Evolutionary conservation across 2,329 filamentous ascomycete genomes (phyloP).

Genomic region (Diplocarpon rosae): DNA sequence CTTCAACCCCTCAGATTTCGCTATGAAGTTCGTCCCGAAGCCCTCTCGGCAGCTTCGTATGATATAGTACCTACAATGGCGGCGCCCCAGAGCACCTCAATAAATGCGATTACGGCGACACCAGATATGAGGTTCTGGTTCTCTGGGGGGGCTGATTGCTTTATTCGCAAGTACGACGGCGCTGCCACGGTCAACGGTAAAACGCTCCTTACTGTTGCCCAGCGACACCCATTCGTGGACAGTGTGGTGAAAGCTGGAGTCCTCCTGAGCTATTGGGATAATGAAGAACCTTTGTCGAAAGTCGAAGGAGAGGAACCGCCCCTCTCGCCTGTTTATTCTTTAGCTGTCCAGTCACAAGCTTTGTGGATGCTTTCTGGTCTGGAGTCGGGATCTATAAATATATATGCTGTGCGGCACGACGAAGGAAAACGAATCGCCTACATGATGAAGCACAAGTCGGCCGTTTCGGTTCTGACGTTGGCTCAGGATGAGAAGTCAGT

Average conservation of each 20-base stretch:
- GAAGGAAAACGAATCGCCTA: constrained; percentile 83
- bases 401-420: constrained; percentile 88
- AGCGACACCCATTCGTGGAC: constrained; percentile 93
- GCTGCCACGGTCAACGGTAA: constrained; percentile 92
- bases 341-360: constrained; percentile 81
- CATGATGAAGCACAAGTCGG: constrained; percentile 75
- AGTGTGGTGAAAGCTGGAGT: constrained; percentile 93
- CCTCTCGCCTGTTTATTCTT: constrained; percentile 85
- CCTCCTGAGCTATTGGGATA: constrained; percentile 96
- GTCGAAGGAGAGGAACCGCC: constrained; percentile 42
- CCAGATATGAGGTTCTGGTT: constrained; percentile 94
- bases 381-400: constrained; percentile 83
- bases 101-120: constrained; percentile 85
- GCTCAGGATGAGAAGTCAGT: constrained; percentile 78
- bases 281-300: constrained; percentile 57
- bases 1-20: constrained; percentile 36
- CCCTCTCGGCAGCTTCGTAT: constrained; percentile 69
- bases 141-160: constrained; percentile 86
- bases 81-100: constrained; percentile 87
- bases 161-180: constrained; percentile 95
- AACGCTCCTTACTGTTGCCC: constrained; percentile 83
- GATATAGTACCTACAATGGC: constrained; percentile 97
- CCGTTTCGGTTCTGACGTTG: constrained; percentile 77
- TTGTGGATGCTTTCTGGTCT: constrained; percentile 86
- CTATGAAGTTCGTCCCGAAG: constrained; percentile 62